Evolutionary conservation across 1,284 basidiomycete genomes (phyloP), one percentile per base, ranked within the genome.

Genomic region (Ganoderma lucidum): DNA sequence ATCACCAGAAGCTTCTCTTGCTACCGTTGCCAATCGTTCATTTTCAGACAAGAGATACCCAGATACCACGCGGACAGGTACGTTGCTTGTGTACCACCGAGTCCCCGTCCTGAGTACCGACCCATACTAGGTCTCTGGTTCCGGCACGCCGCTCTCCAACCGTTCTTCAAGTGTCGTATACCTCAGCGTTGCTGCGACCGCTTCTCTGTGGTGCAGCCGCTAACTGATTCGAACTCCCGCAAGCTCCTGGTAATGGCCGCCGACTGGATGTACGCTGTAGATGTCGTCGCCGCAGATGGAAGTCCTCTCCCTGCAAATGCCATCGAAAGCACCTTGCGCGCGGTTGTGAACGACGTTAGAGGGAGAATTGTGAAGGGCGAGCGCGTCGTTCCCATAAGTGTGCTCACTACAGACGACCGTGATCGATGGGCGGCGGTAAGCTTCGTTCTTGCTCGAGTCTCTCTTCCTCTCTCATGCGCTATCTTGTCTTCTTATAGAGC

Each of bases 361-460:
- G 75, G 73, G 51, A 85, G 91, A 61, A 81, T 87, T 28, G 81
- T 81, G 3, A 78, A 72, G 0, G 90, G 90, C 19, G 91, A 95
- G 71, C 79, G 75, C 39, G 83, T 91, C 1, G 76, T 87, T 0
- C 84, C 88, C 51, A 84, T 99, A 6, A 92, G 94, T 17, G 85
- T 93, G 1, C 83, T 98, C 67, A 94, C 90, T 58, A 90, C 92
- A 1, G 95, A 97, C 77, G 86, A 93, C 53, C 85, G 97, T 73
- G 95, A 98, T 81, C 84, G 79, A 14, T 99, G 97, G 97, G 88
- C 94, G 19, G 83, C 88, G 80, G 95, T 95, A 78, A 70, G 87
- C 68, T 39, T 63, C 44, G n/a, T 58, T 53, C 65, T 35, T 30
- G 14, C 15, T 14, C 2, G n/a, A 28, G 6, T 44, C 39, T 30